A percentile compares a stretch with the other conserved stretches of the same genome.
These are phyloP conservation scores for Pyrenophora tritici-repentis DNA, from an alignment of 2,329 filamentous ascomycete genomes.

Conservation along the genomic window DNA sequence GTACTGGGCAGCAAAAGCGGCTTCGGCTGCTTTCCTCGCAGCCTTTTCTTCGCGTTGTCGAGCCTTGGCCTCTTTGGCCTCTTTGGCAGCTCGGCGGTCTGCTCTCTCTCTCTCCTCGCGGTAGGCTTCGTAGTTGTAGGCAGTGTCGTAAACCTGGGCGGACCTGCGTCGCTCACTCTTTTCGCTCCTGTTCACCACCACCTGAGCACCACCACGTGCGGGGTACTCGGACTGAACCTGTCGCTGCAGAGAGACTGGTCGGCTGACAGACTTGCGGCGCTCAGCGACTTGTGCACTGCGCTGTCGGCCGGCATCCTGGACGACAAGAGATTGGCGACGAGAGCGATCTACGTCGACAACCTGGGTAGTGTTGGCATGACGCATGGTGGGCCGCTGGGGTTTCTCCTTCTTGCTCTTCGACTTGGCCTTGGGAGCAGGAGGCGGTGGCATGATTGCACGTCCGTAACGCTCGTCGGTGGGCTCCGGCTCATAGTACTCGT, in stretches of 20 bases:
- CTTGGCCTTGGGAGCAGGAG: slow-evolving; percentile 16
- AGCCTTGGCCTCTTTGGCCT: not conserved
- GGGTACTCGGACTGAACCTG: slow-evolving; percentile 40
- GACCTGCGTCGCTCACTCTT: slow-evolving; percentile 34
- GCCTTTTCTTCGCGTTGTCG: not conserved
- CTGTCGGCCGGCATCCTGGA: too few relatives aligned
- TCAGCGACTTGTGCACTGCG: slow-evolving; percentile 2
- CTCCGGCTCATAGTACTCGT: slow-evolving; percentile 19
- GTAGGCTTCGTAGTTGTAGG: slow-evolving; percentile 16
- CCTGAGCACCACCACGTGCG: slow-evolving; percentile 23
- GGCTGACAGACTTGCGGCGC: slow-evolving; percentile 25
- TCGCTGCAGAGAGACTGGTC: slow-evolving; percentile 43
- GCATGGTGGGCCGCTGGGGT: slow-evolving; percentile 27
- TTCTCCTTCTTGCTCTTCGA: slow-evolving; percentile 5
- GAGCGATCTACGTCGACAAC: slow-evolving; percentile 9
- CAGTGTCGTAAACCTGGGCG: slow-evolving; percentile 33
- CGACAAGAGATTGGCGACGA: too few relatives aligned
- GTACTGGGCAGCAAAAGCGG: slow-evolving; percentile 5
- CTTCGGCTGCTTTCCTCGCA: not conserved
- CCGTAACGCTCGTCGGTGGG: slow-evolving; percentile 8
- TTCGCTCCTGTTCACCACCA: slow-evolving; percentile 34
- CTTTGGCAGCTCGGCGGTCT: slow-evolving; percentile 1
- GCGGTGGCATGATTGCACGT: slow-evolving; percentile 35
- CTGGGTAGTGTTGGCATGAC: slow-evolving; percentile 35
- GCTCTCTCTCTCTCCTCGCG: not conserved